These are phyloP conservation scores for Lachnellula occidentalis DNA, from an alignment of 2,329 filamentous ascomycete species.

Conservation along the genomic window DNA sequence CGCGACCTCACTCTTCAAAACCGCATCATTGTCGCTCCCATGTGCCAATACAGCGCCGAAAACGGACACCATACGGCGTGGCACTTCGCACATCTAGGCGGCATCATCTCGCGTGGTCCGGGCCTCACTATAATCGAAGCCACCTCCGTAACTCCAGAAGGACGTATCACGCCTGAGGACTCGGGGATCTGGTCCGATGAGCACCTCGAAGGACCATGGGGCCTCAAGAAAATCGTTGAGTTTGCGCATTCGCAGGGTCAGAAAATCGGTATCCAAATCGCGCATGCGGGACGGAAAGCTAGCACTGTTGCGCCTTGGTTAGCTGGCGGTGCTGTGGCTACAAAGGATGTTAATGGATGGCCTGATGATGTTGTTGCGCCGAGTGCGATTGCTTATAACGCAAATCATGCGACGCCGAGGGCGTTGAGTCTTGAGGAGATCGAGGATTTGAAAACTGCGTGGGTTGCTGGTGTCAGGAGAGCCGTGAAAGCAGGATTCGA, in stretches of 20 bases:
- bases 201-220: conserved; percentile 59
- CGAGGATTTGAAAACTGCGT: conserved; percentile 55
- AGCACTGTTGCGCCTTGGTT: conserved; percentile 61
- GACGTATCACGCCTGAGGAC: conserved; percentile 78
- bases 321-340: conserved; percentile 45
- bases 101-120: conserved; percentile 70
- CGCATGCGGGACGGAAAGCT: conserved; percentile 70
- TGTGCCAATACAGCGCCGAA: conserved; percentile 63
- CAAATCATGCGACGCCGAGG: conserved; percentile 55
- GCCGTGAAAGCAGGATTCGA: conserved; percentile 65
- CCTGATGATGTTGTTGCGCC: conserved; percentile 49
- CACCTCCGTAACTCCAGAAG: conserved; percentile 67
- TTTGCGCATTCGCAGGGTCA: conserved; percentile 76
- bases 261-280: conserved; percentile 74
- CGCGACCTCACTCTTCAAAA: conserved; percentile 56
- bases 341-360: conserved; percentile 49
- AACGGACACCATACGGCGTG: conserved; percentile 73
- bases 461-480: conserved; percentile 51
- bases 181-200: conserved; percentile 77
- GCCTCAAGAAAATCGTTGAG: conserved; percentile 62
- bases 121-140: conserved; percentile 74
- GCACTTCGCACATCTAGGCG: conserved; percentile 77
- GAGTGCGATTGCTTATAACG: conserved; percentile 52
- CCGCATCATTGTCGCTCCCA: conserved; percentile 57
- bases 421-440: conserved; percentile 68